Base-by-base conservation (phyloP, 306 rosid genomes). In the Prosopis cineraria region DNA sequence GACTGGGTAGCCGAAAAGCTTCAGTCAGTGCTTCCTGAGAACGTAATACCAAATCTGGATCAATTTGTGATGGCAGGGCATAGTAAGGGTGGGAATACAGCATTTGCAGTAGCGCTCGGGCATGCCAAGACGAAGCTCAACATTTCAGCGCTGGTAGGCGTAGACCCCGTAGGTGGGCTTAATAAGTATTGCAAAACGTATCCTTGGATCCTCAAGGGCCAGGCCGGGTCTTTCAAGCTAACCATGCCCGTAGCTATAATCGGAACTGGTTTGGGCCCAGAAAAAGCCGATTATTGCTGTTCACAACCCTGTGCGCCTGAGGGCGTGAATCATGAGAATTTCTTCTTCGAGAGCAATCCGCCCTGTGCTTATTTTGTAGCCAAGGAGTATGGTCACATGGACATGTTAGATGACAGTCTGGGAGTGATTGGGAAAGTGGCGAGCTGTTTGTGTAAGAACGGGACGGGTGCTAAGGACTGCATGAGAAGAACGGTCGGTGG, bases 301-400 rank as follows among this genome's bases (percentile, higher is more conserved):
- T 0, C 73, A 1, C 39, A 31, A 1, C 66, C 97, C 0, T 91
- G 93, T 79, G 93, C 93, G 3, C 85, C 90, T 1, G 73, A 84
- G 1, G 93, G 91, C 1, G 31, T 81, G 84, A 88, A 87, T 85
- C 90, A 90, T 8, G 53, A 40, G 30, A 89, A 88, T 39, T 90
- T 90, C 52, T 88, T 74, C 79, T 20, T 56, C 0, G 90, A 92
- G 77, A 80, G 86, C 72, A 85, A 77, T 24, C 90, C 93, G 0
- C 90, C 92, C 16, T 66, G 93, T 77, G 92, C 82, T 5, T 81
- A 81, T 82, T 91, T 89, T 81, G 90, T 91, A 14, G 68, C 84
- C 0, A 80, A 27, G 59, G 88, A 89, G 1, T 88, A 83, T 22
- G 93, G 97, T 59, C 97, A 89, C 78, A 83, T 86, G 91, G 97